Percentiles rank a stretch among this genome's conserved stretches.
These are phyloP conservation scores for Hydnomerulius pinastri DNA, from an alignment of 768 basidiomycete species.

Conservation along the genomic window DNA sequence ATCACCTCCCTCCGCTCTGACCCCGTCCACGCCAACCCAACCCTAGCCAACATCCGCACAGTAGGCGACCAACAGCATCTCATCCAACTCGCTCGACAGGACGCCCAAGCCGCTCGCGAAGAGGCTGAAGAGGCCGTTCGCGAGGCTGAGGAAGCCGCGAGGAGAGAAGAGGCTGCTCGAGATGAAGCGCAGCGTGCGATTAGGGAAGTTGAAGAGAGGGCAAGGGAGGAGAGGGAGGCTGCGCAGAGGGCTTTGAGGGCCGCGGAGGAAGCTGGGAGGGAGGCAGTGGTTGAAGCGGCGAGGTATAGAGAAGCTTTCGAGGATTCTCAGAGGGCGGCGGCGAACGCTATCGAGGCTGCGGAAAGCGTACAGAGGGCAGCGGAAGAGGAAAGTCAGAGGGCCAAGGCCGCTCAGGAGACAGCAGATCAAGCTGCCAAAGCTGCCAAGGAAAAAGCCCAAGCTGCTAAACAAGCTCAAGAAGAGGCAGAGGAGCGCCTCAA, in stretches of 20 bases:
- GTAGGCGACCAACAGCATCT: neutral
- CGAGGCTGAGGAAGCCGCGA: neutral
- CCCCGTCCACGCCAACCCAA: neutral
- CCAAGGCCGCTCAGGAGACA: neutral
- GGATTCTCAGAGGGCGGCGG: neutral
- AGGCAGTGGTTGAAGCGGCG: neutral
- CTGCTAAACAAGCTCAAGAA: neutral
- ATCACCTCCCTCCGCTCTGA: neutral
- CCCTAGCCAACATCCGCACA: neutral
- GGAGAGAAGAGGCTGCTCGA: neutral
- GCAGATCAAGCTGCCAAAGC: neutral
- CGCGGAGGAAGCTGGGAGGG: neutral
- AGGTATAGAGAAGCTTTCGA: neutral
- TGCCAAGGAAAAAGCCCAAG: neutral
- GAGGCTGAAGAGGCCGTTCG: neutral
- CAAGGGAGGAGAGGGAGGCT: neutral
- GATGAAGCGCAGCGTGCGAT: neutral
- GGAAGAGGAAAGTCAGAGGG: constrained; percentile 4
- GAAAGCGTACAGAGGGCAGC: neutral
- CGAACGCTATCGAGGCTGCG: neutral
- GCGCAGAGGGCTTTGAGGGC: neutral
- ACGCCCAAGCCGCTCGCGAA: neutral
- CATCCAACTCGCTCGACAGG: neutral
- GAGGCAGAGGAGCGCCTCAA: constrained; percentile 1
- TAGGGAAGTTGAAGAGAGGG: neutral